Conservation (phyloP, 169 alveolate genomes). For the Eimeria mitis region DNA sequence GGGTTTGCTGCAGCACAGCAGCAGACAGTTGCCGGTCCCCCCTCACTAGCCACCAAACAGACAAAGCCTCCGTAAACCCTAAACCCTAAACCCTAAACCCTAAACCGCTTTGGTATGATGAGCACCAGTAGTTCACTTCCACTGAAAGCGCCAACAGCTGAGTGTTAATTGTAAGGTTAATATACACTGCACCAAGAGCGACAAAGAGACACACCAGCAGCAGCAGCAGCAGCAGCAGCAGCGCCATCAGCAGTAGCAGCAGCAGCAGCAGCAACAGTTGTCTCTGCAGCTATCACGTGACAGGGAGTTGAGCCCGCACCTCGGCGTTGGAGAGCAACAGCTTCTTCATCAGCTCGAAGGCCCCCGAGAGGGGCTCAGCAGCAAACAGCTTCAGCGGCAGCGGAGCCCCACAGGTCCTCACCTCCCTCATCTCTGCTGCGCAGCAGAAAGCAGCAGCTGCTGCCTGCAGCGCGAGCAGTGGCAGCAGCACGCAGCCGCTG, state of each 20-base stretch:
- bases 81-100: background rate
- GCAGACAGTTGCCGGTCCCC: no score
- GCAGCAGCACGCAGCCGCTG: constrained; percentile 53
- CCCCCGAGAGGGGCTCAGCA: constrained; percentile 34
- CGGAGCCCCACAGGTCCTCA: constrained; percentile 19
- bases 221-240: background rate
- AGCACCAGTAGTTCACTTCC: no score
- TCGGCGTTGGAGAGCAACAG: constrained; percentile 43
- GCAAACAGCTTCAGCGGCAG: constrained; percentile 21
- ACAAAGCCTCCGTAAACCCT: background rate
- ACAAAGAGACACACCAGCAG: no score
- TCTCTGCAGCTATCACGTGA: background rate
- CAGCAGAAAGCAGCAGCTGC: background rate
- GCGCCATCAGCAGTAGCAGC: background rate
- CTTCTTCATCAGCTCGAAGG: background rate
- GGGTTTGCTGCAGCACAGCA: background rate
- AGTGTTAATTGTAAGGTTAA: no score
- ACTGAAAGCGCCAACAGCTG: no score
- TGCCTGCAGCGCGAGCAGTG: constrained; percentile 44
- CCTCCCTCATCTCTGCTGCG: constrained; percentile 16
- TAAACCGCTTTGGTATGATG: no score
- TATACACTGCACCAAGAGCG: no score
- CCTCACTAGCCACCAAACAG: background rate
- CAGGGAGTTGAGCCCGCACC: background rate
- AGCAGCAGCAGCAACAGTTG: background rate